Base-by-base conservation (phyloP, 441 rosid species). In the Bruguiera hainesii region DNA sequence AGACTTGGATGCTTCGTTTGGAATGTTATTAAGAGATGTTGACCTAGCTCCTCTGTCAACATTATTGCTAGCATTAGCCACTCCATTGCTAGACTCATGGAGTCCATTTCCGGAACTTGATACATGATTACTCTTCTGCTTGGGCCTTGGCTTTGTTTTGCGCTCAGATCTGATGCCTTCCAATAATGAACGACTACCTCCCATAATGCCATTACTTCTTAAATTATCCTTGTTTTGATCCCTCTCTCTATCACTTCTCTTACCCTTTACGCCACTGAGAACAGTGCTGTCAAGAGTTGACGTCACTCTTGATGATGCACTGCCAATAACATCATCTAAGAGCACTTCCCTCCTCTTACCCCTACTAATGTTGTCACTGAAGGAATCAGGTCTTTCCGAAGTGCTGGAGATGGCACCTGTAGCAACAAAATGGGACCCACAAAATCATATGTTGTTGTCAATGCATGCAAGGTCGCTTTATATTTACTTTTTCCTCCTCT, bases 331-430 rank as follows among this genome's bases (percentile, higher is more conserved):
- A 73, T 92, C 98, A 74, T 89, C 93, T 21, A 87, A 81, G 58
- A 78, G 77, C 73, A 81, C 89, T 73, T 91, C 96, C 83, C 84
- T 84, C 76, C 85, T 86, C 84, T 80, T 88, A 31, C 68, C 72
- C 66, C 76, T 62, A 42, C 70, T 78, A 25, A 76, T 63, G 70
- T 61, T 75, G 35, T 78, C 76, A 52, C 78, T 62, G 33, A n/a
- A 79, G 7, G 73, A 71, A 68, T 79, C 80, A 7, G 58, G 62
- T 60, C 77, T 70, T 68, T 82, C 79, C 1, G 67, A 69, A 62
- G 85, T 75, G 78, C 96, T 86, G 9, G 96, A 85, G 60, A 82
- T 80, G 42, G 88, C 89, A 75, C 87, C 98, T 94, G 87, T 50
- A 39, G 51, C 78, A 75, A 74, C 70, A 71, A 63, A 61, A 49